Percentiles rank a stretch among this genome's conserved stretches.
phyloP scores from a whole-genome alignment of 176 grass and related monocot species.

The Chrysopogon serrulatus region DNA sequence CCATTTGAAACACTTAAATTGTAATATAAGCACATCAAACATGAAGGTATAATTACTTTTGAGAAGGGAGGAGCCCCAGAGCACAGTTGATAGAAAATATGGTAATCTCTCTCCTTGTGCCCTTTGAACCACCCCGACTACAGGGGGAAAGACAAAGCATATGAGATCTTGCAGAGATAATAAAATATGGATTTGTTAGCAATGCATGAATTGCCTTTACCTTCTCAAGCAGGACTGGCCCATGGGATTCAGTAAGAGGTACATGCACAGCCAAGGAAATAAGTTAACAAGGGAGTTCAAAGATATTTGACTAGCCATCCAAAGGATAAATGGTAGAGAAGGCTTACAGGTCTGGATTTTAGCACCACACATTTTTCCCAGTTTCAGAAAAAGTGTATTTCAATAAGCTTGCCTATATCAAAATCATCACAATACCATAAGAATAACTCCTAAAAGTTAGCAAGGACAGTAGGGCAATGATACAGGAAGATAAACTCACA shows the following conservation, averaged over 20 bases:
- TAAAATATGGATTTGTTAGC: not conserved
- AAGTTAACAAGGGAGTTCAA: conserved; percentile 31
- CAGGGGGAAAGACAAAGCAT: conserved; percentile 35
- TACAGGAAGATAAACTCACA: conserved; percentile 54
- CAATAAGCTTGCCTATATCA: conserved; percentile 82
- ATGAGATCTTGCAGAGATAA: conserved; percentile 15
- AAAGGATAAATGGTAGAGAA: conserved; percentile 23
- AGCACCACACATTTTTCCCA: conserved; percentile 79
- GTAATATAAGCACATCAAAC: conserved; percentile 9
- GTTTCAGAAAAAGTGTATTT: conserved; percentile 84
- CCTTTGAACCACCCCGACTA: conserved; percentile 85
- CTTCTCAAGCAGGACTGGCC: conserved; percentile 94
- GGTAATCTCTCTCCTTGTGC: conserved; percentile 85
- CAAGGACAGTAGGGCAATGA: not conserved
- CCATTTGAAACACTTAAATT: not conserved
- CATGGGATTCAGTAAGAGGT: conserved; percentile 30
- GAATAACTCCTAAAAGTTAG: conserved; percentile 9
- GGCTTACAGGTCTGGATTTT: conserved; percentile 87
- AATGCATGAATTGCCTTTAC: conserved; percentile 35
- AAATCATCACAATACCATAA: conserved; percentile 6
- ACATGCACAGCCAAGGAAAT: conserved; percentile 37
- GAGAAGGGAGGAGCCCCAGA: conserved; percentile 63
- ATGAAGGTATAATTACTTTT: conserved; percentile 44
- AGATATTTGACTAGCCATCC: not conserved
- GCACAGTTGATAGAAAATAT: conserved; percentile 98